These are phyloP conservation scores for Cystobasidium pallidum DNA, from an alignment of 1,284 basidiomycete species.

Conservation along the genomic window DNA sequence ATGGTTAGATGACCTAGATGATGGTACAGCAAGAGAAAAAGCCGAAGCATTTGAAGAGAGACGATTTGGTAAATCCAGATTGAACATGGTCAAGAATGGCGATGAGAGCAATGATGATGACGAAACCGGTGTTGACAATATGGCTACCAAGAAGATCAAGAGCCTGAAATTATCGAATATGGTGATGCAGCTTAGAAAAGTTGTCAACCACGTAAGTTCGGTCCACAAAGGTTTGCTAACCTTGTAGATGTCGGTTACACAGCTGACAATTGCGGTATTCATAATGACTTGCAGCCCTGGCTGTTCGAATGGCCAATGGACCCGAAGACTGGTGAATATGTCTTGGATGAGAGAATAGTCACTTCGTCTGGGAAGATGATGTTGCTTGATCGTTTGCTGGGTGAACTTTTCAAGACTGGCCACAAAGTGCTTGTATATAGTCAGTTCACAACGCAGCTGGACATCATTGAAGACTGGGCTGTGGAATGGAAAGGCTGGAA, in stretches of 20 bases:
- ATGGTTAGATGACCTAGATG: conserved; percentile 32
- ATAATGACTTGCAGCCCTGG: conserved; percentile 73
- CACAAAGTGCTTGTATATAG: conserved; percentile 92
- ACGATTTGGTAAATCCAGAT: conserved; percentile 31
- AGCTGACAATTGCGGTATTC: too few relatives aligned
- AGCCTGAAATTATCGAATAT: conserved; percentile 90
- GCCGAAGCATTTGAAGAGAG: conserved; percentile 36
- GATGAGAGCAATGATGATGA: conserved; percentile 13
- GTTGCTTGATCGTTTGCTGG: conserved; percentile 82
- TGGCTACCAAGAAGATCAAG: conserved; percentile 66
- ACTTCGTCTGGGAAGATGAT: conserved; percentile 95
- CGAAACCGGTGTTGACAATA: conserved; percentile 5
- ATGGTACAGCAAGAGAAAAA: conserved; percentile 31
- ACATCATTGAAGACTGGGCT: conserved; percentile 94
- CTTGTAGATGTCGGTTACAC: too few relatives aligned
- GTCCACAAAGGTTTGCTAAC: too few relatives aligned
- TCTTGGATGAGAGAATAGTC: conserved; percentile 75
- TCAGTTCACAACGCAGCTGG: conserved; percentile 93
- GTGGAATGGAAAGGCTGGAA: conserved; percentile 74
- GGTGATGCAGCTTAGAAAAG: conserved; percentile 90
- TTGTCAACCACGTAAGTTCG: conserved; percentile 50
- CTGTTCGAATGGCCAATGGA: conserved; percentile 87
- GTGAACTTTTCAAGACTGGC: conserved; percentile 73
- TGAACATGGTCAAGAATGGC: conserved; percentile 8
- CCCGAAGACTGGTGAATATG: conserved; percentile 64